Conservation (phyloP, 2,329 filamentous ascomycete genomes). For the Pseudopyrenochaeta lycopersici region DNA sequence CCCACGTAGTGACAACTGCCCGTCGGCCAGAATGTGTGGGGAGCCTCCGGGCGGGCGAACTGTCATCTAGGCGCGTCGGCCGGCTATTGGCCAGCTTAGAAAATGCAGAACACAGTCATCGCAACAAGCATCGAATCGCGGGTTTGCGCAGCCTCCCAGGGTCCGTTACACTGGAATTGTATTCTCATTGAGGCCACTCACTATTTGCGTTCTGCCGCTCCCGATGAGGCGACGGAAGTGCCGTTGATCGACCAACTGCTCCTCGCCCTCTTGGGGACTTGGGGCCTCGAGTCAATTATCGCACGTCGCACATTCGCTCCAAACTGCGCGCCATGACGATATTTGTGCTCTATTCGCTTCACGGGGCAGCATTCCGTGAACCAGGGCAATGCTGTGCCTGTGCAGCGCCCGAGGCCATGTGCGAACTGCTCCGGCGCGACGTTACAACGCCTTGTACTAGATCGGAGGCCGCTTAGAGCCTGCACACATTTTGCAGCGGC, state of each 20-base stretch:
- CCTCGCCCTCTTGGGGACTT: constrained; percentile 5
- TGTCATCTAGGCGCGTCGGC: constrained; percentile 10
- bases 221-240: constrained; percentile 27
- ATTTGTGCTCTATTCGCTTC: constrained; percentile 10
- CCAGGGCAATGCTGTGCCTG: constrained; percentile 17
- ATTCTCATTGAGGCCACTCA: constrained; percentile 14
- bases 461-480: constrained; percentile 22
- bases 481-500: constrained; percentile 17
- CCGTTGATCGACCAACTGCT: constrained; percentile 32
- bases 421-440: constrained; percentile 24
- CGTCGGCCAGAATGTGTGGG: not conserved
- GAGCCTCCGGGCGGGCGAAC: not conserved
- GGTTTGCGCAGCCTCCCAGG: not conserved
- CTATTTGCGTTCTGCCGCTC: constrained; percentile 17
- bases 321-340: constrained; percentile 10
- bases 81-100: constrained; percentile 25
- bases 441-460: constrained; percentile 35
- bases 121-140: constrained; percentile 9
- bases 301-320: constrained; percentile 25
- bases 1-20: too few species aligned
- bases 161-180: constrained; percentile 9
- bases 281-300: constrained; percentile 28
- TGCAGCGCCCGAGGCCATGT: constrained; percentile 16
- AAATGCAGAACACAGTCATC: constrained; percentile 39
- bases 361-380: constrained; percentile 16